Evolutionary conservation across 768 basidiomycete species (phyloP), one percentile per base, ranked within the genome.

Genomic region (Hortiboletus campestris): DNA sequence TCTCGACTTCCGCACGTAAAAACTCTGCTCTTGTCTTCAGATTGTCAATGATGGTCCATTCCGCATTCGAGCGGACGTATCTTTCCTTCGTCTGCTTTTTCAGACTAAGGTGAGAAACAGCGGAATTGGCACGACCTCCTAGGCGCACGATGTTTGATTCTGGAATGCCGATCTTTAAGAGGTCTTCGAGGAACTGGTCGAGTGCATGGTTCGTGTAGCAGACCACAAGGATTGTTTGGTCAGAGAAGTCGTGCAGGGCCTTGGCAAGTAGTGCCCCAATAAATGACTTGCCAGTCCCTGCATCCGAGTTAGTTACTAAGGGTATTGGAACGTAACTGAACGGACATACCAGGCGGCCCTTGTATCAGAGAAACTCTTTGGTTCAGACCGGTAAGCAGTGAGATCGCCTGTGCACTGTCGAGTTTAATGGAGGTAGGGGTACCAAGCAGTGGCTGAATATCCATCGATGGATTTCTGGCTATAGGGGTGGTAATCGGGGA

Each of bases 191-290:
- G 50, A 89, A 84, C 55, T 86, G 81, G 61, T 88, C 86, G 0
- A 89, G 76, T 0, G 87, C 87, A 54, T 89, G 86, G 57, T 89
- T 88, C 0, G 86, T 89, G 56, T 80, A 88, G 59, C 85, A 87
- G 38, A 86, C 81, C 2, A 88, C 84, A 11, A 88, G 77, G 19
- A 88, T 84, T 1, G 66, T 81, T 41, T 75, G 70, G 0, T 61
- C 34, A 0, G 79, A 78, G 53, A 67, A 67, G 22, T 81, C 76
- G 46, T 86, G 78, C 5, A 86, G 64, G 7, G 78, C 71, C 57
- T 86, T 88, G 0, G 83, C 84, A 1, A 88, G 68, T 0, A 88
- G 69, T 0, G 84, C 83, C 0, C 87, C 86, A 25, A 88, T 82
- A 60, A 87, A 87, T 0, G 84, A 86, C 57, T 88, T 89, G 2